A percentile compares a stretch with the other conserved stretches of the same genome.
phyloP scores from a whole-genome alignment of 108 stramenopile species.

The Nannochloropsis salina region DNA sequence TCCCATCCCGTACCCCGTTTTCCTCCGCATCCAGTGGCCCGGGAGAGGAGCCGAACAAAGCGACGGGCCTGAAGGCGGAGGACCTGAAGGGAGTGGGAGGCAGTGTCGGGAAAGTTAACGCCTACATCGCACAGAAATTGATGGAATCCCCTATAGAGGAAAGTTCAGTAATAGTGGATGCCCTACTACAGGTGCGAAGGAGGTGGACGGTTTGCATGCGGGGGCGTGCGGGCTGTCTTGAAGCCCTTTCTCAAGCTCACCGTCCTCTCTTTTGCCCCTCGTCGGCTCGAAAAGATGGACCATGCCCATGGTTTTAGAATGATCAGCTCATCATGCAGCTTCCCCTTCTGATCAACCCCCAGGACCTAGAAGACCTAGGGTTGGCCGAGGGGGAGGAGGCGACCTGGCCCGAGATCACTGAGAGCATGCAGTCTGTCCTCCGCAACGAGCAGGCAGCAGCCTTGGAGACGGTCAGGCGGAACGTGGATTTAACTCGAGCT shows the following conservation, averaged over 20 bases:
- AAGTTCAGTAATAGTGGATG: neutral
- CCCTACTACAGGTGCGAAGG: neutral
- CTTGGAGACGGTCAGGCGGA: neutral
- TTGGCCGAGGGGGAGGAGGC: neutral
- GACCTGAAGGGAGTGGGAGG: neutral
- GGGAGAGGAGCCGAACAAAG: neutral
- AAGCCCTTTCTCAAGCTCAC: too few relatives aligned
- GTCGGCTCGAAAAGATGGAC: too few relatives aligned
- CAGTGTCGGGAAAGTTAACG: neutral
- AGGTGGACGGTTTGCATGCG: too few relatives aligned
- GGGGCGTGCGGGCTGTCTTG: too few relatives aligned
- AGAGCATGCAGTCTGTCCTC: slow-evolving; percentile 9
- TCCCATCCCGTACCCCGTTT: neutral
- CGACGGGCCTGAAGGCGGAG: neutral
- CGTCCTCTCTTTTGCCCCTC: too few relatives aligned
- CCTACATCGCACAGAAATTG: neutral
- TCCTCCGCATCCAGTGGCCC: neutral
- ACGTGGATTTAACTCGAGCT: neutral
- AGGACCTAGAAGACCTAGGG: neutral
- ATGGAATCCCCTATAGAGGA: slow-evolving; percentile 2
- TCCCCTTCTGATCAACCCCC: neutral
- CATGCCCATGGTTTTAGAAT: too few relatives aligned
- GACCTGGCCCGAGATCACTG: neutral
- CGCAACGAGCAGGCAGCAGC: neutral
- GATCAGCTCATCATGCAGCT: neutral